A percentile compares a stretch with the other conserved stretches of the same genome.
Evolutionary conservation across 2,329 filamentous ascomycete genomes (phyloP).

Genomic region (Chalara sp.): DNA sequence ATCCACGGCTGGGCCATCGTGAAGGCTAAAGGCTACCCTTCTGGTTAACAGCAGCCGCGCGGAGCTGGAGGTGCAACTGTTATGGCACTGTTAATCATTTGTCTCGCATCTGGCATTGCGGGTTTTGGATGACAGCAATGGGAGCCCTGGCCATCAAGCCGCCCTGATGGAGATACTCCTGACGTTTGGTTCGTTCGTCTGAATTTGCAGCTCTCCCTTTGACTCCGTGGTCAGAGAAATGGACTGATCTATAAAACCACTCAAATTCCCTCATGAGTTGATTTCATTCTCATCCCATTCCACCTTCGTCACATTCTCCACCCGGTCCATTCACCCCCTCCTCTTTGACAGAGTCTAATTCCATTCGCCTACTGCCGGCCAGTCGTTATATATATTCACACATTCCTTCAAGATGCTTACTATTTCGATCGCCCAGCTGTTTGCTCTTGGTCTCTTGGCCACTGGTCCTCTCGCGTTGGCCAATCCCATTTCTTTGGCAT

Average conservation of each 20-base stretch:
- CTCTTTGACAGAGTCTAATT: too few relatives aligned
- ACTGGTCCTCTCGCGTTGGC: slow-evolving; percentile 18
- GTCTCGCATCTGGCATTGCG: slow-evolving; percentile 13
- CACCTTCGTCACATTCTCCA: neutral
- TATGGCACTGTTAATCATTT: neutral
- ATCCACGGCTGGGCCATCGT: too few relatives aligned
- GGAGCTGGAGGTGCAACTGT: too few relatives aligned
- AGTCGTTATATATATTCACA: slow-evolving; percentile 16
- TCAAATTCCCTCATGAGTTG: neutral
- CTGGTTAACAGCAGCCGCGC: too few relatives aligned
- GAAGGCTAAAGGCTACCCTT: too few relatives aligned
- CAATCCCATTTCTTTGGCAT: slow-evolving; percentile 11
- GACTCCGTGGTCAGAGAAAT: neutral
- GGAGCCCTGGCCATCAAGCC: neutral
- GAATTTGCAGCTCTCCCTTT: neutral
- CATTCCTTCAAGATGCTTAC: slow-evolving; percentile 22
- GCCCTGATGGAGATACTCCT: neutral
- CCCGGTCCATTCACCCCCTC: slow-evolving; percentile 11
- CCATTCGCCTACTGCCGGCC: slow-evolving; percentile 20
- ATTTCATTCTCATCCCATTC: neutral
- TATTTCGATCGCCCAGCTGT: slow-evolving; percentile 18
- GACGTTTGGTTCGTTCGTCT: neutral
- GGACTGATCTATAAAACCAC: neutral
- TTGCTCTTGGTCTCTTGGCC: slow-evolving; percentile 22
- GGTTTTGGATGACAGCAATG: slow-evolving; percentile 6